Evolutionary conservation across 2,329 filamentous ascomycete genomes (phyloP).

Genomic region (Ophiobolus disseminans): DNA sequence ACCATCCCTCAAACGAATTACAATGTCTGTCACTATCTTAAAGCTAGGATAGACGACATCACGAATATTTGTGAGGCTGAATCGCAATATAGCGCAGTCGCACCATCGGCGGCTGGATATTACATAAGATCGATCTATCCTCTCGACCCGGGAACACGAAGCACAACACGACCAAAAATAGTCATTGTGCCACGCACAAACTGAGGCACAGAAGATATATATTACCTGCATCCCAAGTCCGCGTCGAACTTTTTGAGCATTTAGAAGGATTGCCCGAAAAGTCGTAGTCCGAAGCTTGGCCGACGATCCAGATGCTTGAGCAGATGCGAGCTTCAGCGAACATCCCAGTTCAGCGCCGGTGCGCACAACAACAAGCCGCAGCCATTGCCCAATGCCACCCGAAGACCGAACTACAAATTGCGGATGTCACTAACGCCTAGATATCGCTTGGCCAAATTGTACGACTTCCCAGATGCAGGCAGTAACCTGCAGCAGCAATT

Average conservation of each 20-base stretch:
- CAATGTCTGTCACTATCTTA: neutral
- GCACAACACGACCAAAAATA: constrained; percentile 15
- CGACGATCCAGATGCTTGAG: neutral
- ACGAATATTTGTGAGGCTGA: constrained; percentile 28
- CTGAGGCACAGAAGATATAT: neutral
- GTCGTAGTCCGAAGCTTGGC: constrained; percentile 3
- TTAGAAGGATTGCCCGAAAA: neutral
- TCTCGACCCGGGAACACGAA: constrained; percentile 14
- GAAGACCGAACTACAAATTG: neutral
- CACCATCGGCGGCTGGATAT: constrained; percentile 32
- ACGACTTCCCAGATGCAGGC: constrained; percentile 7
- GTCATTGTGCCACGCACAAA: neutral
- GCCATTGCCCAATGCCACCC: neutral
- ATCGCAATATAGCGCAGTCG: constrained; percentile 17
- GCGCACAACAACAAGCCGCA: neutral
- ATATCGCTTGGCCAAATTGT: constrained; percentile 7
- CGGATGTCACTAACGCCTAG: neutral
- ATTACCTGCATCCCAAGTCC: constrained; percentile 5
- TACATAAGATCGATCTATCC: constrained; percentile 12
- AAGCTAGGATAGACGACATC: neutral
- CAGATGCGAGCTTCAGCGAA: neutral
- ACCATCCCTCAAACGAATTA: too few species aligned
- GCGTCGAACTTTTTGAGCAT: constrained; percentile 5
- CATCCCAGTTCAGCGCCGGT: neutral
- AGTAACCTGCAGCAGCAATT: constrained; percentile 30